These are phyloP conservation scores for Turritis glabra DNA, from an alignment of 345 rosid genomes.

Conservation along the genomic window DNA sequence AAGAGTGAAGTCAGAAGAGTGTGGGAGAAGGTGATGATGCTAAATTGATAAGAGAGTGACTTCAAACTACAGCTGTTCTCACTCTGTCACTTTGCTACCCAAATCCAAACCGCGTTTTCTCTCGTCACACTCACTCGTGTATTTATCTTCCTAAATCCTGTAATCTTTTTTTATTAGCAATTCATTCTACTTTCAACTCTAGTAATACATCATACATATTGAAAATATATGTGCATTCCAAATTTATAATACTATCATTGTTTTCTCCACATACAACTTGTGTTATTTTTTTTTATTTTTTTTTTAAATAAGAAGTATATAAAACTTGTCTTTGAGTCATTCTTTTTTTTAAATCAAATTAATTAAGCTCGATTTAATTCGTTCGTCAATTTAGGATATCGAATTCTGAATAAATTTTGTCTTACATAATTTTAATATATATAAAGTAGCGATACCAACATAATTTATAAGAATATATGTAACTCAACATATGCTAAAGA, in stretches of 20 bases:
- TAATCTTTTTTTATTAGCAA: not conserved
- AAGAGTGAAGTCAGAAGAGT: slow-evolving; percentile 37
- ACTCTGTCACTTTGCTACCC: slow-evolving; percentile 37
- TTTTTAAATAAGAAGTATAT: not conserved
- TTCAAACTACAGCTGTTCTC: slow-evolving; percentile 37
- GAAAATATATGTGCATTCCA: not conserved
- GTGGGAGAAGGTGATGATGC: slow-evolving; percentile 28
- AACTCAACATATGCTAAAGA: slow-evolving; percentile 15
- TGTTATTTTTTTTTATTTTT: not conserved
- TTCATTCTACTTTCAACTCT: not conserved
- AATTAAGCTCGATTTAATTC: not conserved
- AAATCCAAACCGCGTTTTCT: slow-evolving; percentile 37
- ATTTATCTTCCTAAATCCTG: not conserved
- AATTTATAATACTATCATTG: not conserved
- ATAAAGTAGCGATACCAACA: not conserved
- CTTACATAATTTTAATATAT: not conserved
- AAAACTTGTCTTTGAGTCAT: not conserved
- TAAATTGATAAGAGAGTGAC: slow-evolving; percentile 30
- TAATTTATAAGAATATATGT: not conserved
- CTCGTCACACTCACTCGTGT: slow-evolving; percentile 29
- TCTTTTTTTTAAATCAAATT: not conserved
- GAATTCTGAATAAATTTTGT: not conserved
- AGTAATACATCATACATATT: not conserved
- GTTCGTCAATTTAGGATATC: not conserved
- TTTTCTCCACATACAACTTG: not conserved